phyloP scores from a whole-genome alignment of 2,329 filamentous ascomycete species.

The Ceratocystis huliohia region DNA sequence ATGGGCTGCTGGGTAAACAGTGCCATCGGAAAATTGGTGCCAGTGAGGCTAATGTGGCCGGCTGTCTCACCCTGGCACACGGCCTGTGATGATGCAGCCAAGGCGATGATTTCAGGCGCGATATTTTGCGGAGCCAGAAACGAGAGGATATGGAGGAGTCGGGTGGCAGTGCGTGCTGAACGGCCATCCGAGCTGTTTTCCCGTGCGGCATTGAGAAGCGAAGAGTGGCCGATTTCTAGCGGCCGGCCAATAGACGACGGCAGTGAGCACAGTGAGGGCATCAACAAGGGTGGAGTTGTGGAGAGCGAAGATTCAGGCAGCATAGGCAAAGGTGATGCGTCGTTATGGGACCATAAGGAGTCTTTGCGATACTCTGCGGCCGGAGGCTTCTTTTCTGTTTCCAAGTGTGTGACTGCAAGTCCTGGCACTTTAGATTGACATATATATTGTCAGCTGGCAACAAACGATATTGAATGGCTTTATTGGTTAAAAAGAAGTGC shows the following conservation, averaged over 20 bases:
- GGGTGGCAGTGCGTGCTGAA: background rate
- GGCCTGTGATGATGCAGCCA: background rate
- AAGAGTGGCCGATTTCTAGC: background rate
- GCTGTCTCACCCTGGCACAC: background rate
- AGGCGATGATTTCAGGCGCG: background rate
- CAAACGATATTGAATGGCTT: background rate
- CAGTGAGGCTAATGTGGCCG: background rate
- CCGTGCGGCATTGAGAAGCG: slow-evolving; percentile 1
- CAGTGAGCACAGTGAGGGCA: background rate
- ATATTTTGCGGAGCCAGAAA: background rate
- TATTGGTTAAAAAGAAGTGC: background rate
- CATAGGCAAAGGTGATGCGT: background rate
- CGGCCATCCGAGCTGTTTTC: background rate
- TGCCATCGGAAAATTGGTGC: background rate
- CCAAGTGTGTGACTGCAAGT: background rate
- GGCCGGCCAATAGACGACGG: background rate
- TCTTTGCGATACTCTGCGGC: background rate
- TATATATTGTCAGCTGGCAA: background rate
- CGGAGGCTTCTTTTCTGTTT: background rate
- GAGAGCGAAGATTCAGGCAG: background rate
- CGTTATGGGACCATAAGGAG: background rate
- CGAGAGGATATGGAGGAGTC: background rate
- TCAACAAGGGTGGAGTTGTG: background rate
- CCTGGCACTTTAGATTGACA: background rate
- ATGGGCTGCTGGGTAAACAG: background rate